Evolutionary conservation across 1,284 basidiomycete genomes (phyloP).

Genomic region (Taiwanofungus camphoratus): DNA sequence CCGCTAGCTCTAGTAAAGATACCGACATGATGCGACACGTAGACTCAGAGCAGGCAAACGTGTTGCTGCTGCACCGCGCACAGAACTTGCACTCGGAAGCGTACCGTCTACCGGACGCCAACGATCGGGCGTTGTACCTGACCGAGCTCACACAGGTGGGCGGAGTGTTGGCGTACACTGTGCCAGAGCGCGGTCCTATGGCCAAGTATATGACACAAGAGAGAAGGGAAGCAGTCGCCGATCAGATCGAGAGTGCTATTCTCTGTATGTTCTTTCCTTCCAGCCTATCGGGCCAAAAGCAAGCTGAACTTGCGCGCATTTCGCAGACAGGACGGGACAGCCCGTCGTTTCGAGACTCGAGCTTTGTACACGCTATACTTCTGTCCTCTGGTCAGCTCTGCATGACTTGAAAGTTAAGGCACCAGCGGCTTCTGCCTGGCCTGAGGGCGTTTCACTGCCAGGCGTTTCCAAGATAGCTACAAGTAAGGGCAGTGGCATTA

Average conservation of each 20-base stretch:
- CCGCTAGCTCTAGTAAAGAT: slow-evolving; percentile 11
- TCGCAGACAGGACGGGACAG: slow-evolving; percentile 43
- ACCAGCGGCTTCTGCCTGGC: slow-evolving; percentile 38
- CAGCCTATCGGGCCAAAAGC: not conserved
- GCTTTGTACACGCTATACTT: slow-evolving; percentile 53
- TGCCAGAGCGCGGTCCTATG: slow-evolving; percentile 66
- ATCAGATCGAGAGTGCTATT: slow-evolving; percentile 84
- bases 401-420: slow-evolving; percentile 43
- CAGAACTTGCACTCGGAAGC: slow-evolving; percentile 58
- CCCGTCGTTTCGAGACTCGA: slow-evolving; percentile 58
- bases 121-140: slow-evolving; percentile 53
- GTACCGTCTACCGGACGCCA: slow-evolving; percentile 42
- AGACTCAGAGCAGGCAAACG: slow-evolving; percentile 25
- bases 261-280: slow-evolving; percentile 51
- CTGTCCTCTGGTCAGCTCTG: slow-evolving; percentile 49
- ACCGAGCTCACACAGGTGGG: slow-evolving; percentile 69
- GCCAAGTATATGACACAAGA: slow-evolving; percentile 66
- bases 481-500: slow-evolving; percentile 3
- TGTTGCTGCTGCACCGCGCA: slow-evolving; percentile 45
- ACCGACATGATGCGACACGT: slow-evolving; percentile 16
- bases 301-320: not conserved
- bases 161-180: slow-evolving; percentile 70
- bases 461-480: slow-evolving; percentile 4
- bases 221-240: slow-evolving; percentile 72
- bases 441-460: slow-evolving; percentile 31